Conservation (phyloP, 768 basidiomycete species). For the Hypholoma fasciculare region DNA sequence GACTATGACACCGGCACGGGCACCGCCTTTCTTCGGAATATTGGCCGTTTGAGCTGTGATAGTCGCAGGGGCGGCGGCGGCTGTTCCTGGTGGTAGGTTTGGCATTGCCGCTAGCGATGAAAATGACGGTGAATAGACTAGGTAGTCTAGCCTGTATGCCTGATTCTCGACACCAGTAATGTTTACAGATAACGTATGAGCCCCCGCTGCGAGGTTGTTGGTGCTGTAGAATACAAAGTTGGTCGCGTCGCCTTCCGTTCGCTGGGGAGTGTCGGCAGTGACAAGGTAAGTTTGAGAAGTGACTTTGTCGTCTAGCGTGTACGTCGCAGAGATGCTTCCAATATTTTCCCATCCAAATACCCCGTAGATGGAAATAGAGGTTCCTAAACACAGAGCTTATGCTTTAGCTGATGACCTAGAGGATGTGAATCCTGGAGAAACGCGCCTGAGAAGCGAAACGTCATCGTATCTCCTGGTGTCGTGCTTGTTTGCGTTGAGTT, state of each 20-base stretch:
- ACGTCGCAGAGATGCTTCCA: neutral
- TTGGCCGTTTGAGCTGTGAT: too few species aligned
- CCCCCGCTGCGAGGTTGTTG: neutral
- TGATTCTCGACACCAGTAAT: conserved; percentile 12
- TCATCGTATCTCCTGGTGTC: neutral
- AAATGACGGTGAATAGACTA: conserved; percentile 18
- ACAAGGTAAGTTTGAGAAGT: neutral
- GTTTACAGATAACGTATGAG: conserved; percentile 12
- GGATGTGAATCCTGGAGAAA: neutral
- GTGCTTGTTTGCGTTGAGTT: neutral
- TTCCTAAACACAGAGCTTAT: neutral
- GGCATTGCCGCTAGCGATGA: conserved; percentile 12
- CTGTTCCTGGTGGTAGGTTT: neutral
- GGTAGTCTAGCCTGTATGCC: conserved; percentile 13
- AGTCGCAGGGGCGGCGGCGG: neutral
- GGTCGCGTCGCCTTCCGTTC: neutral
- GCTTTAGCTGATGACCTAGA: neutral
- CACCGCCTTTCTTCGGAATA: neutral
- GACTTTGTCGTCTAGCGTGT: neutral
- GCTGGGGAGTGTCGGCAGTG: neutral
- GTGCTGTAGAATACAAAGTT: conserved; percentile 8
- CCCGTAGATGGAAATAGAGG: neutral
- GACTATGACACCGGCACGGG: too few species aligned
- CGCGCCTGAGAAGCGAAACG: neutral
- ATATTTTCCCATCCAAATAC: neutral